phyloP scores from a whole-genome alignment of 257 asterid genomes.

The Fraxinus cuspidata region DNA sequence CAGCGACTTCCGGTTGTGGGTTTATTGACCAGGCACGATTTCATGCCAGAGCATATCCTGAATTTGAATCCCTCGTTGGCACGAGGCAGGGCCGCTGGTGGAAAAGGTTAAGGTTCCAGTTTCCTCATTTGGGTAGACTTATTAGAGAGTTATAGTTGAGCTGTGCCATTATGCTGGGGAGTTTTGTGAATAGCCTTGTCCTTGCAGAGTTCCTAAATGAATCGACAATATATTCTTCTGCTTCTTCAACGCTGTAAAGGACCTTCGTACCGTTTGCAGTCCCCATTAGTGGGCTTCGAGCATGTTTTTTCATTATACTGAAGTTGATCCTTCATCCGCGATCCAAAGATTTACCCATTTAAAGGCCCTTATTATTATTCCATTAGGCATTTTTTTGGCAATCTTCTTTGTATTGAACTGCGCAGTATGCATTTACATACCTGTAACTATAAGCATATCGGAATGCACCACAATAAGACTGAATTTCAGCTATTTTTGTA shows the following conservation, averaged over 20 bases:
- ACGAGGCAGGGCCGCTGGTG: conserved; percentile 54
- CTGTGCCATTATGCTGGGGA: not conserved
- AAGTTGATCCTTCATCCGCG: not conserved
- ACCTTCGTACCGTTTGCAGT: not conserved
- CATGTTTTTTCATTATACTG: not conserved
- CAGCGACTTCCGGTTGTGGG: conserved; percentile 90
- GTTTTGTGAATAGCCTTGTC: not conserved
- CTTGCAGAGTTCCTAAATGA: not conserved
- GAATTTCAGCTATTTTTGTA: too few relatives aligned
- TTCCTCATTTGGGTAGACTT: conserved; percentile 41
- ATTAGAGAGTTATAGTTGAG: conserved; percentile 11
- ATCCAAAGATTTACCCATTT: not conserved
- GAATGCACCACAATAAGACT: too few relatives aligned
- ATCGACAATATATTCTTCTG: not conserved
- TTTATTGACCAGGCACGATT: conserved; percentile 87
- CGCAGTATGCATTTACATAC: too few relatives aligned
- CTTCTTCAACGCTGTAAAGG: not conserved
- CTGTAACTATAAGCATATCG: too few relatives aligned
- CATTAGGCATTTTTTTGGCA: not conserved
- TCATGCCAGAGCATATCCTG: conserved; percentile 74
- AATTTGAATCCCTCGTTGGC: conserved; percentile 55
- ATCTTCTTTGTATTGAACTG: too few relatives aligned
- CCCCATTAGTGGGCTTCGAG: not conserved
- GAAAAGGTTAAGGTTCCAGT: conserved; percentile 65
- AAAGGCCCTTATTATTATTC: not conserved